These are phyloP conservation scores for Phytophthora capsici DNA, from an alignment of 352 stramenopile species.

Conservation along the genomic window DNA sequence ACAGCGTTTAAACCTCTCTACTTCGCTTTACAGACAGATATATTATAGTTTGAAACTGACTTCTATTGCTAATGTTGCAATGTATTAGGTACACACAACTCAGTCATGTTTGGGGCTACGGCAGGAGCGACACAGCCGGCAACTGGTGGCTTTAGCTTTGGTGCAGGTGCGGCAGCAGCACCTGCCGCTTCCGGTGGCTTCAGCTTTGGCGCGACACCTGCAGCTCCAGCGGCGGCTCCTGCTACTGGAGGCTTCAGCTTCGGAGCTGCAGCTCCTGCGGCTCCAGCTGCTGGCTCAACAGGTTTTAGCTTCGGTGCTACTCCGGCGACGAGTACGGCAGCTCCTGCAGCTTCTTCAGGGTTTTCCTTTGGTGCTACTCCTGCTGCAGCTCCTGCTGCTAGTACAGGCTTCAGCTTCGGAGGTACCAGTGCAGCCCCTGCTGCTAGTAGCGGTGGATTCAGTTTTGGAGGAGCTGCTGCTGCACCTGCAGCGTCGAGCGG, in stretches of 20 bases:
- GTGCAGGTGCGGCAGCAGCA: constrained; percentile 27
- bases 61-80: no score
- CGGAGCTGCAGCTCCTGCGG: constrained; percentile 19
- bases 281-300: constrained; percentile 28
- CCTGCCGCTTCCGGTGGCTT: constrained; percentile 28
- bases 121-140: constrained; percentile 32
- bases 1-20: neutral
- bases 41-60: constrained; percentile 1
- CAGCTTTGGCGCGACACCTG: constrained; percentile 33
- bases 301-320: constrained; percentile 47
- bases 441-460: constrained; percentile 34
- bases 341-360: constrained; percentile 36
- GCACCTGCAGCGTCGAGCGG: constrained; percentile 22
- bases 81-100: no score
- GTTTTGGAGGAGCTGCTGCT: constrained; percentile 23
- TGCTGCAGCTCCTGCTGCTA: constrained; percentile 30
- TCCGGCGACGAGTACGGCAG: constrained; percentile 15
- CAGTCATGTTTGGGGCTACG: constrained; percentile 61
- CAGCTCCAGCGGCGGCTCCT: constrained; percentile 22
- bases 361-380: constrained; percentile 63
- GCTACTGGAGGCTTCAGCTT: constrained; percentile 40
- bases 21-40: constrained; percentile 9
- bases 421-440: constrained; percentile 30
- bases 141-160: constrained; percentile 57
- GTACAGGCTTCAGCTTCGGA: constrained; percentile 50